Evolutionary conservation across 164 flowering plant species (phyloP), one percentile per base, ranked within the genome.

Genomic region (Umbilicus rupestris): DNA sequence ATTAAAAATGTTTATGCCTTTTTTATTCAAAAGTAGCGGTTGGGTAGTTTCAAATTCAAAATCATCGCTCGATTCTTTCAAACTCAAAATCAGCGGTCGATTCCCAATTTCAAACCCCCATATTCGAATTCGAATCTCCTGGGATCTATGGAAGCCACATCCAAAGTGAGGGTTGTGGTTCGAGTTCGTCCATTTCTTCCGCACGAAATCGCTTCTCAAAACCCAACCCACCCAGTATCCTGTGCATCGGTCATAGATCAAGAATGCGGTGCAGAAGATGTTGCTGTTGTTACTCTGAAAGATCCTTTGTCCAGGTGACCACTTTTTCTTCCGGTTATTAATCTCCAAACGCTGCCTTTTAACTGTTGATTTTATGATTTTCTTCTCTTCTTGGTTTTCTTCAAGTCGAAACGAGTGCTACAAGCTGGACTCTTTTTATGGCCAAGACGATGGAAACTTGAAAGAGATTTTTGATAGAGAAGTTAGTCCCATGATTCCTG

Each of bases 111-210:
- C n/a, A n/a, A n/a, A n/a, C n/a, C n/a, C n/a, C n/a, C n/a, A n/a
- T n/a, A n/a, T n/a, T n/a, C n/a, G n/a, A n/a, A n/a, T n/a, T n/a
- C n/a, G n/a, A n/a, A n/a, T n/a, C n/a, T n/a, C n/a, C n/a, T n/a
- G n/a, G n/a, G n/a, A n/a, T n/a, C n/a, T n/a, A 35, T 35, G 37
- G 37, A 35, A n/a, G 26, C 26, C 4, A 67, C 49, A 44, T 80
- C 88, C n/a, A 86, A 83, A 68, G 96, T 91, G 14, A 77, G 93
- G 52, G 97, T 94, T 0, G 67, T 88, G 0, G 81, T 80, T 0
- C 75, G 96, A 68, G 78, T 87, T 0, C 92, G 97, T n/a, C 96
- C 97, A 3, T 94, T 89, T 64, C 93, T 91, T 42, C 67, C 80
- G 20, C 76, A 73, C 12, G 96, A 93, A 71, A 76, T 77, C 41